Evolutionary conservation across 108 stramenopile genomes (phyloP), one percentile per base, ranked within the genome.

Genomic region (Phaeodactylum tricornutum): DNA sequence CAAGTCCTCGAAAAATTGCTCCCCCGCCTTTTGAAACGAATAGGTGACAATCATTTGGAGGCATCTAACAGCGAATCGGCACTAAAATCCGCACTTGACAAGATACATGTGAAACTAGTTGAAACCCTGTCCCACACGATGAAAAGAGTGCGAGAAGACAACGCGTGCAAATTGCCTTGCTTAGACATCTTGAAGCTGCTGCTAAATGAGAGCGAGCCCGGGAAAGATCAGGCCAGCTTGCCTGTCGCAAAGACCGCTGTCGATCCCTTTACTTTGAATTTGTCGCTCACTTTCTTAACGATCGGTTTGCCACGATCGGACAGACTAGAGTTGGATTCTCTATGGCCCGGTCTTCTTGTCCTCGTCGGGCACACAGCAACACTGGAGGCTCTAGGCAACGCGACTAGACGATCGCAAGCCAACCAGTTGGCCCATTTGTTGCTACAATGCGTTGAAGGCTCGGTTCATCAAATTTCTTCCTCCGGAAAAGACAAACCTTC

Each of bases 141-240:
- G 75, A 89, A 84, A 63, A 80, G 87, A 45, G 75, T 81, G 1
- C 47, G 77, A 39, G 76, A 75, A 16, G 80, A 81, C 47, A 32
- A 44, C 19, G 21, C 22, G 0, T 75, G 74, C 40, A 50, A 48
- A 44, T 53, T 88, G 50, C 76, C 76, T 6, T 75, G 79, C 47
- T 11, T 8, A 15, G 65, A 63, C 12, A 75, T 88, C 37, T 57
- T 88, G 42, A 52, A 72, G 4, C 47, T 77, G 24, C 41, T 80
- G 0, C 26, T 69, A 4, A 11, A 31, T 7, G 8, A 1, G 7
- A 23, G 47, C 3, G 22, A 33, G 15, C 45, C 22, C 4, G 16
- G 6, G n/a, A 8, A 42, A 16, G 41, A 16, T 42, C 8, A 8
- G 7, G 14, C 41, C 17, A 51, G 23, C 37, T 34, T 14, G 14